Base-by-base conservation (phyloP, 108 stramenopile species). In the Nannochloropsis gaditana region DNA sequence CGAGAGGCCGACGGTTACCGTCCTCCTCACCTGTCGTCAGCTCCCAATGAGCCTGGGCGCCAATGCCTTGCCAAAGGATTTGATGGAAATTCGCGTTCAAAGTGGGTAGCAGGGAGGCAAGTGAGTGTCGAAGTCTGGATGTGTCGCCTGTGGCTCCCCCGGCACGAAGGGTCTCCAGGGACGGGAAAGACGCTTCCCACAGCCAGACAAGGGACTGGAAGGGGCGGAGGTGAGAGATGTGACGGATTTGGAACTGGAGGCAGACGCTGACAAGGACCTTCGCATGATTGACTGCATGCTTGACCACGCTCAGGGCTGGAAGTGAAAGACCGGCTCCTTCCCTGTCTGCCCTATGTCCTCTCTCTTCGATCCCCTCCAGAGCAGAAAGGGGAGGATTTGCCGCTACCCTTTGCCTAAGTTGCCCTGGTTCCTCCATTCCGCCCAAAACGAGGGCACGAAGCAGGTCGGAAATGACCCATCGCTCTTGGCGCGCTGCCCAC, bases 141-240 rank as follows among this genome's bases (percentile, higher is more conserved):
- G n/a, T 4, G 19, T 73, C 59, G 19, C 15, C 5, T n/a, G n/a
- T 73, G n/a, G 2, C 59, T 4, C 59, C 59, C 15, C 59, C 59
- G 4, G 3, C 8, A n/a, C 2, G 4, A 2, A 8, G 4, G 15
- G 15, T 8, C 1, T n/a, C 42, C 21, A 6, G 85, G 9, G 90
- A 87, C 41, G 44, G 21, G 11, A 85, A 42, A 21, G 89, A 73
- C 84, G 89, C 89, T 5, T 95, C 94, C 80, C 92, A 84, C 31
- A 93, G 92, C 96, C 96, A 97, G 21, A 93, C 9, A 6, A 97
- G 85, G 9, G 94, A 93, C 82, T 96, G 96, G 84, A 94, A 94
- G 10, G 95, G 92, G 81, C 95, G 90, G 9, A 96, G 90, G 41
- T 94, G 94, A 41, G 87, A 85, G 8, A 92, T 84, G 43, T 91